Conservation (phyloP, 495 filamentous ascomycete species). For the Tuber indicum region DNA sequence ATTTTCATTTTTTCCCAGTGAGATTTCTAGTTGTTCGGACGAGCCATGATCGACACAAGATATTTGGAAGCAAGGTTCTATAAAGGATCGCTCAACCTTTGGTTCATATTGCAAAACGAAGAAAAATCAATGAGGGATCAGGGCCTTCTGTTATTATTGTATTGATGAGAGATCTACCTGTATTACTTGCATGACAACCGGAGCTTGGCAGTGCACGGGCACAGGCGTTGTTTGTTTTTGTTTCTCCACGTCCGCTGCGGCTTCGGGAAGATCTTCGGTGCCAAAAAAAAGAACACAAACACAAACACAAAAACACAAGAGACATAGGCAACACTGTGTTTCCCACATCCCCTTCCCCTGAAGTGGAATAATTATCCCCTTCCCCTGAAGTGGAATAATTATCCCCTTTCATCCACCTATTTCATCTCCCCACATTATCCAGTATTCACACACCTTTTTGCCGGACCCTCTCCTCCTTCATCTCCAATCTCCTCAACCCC, state of each 20-base stretch:
- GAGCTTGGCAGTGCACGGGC: constrained; percentile 25
- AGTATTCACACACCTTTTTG: not conserved
- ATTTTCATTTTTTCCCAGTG: not conserved
- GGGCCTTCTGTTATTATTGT: not conserved
- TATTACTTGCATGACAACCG: not conserved
- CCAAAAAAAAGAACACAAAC: constrained; percentile 39
- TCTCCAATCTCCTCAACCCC: constrained; percentile 12
- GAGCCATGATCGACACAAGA: not conserved
- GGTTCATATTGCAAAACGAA: constrained; percentile 2
- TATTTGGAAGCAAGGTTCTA: not conserved
- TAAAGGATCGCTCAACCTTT: not conserved
- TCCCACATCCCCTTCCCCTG: not conserved
- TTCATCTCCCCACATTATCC: constrained; percentile 8
- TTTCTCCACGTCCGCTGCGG: constrained; percentile 17
- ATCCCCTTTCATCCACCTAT: constrained; percentile 18
- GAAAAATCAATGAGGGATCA: not conserved
- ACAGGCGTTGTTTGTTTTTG: constrained; percentile 33
- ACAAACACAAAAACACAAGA: constrained; percentile 30
- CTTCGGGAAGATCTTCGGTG: constrained; percentile 13
- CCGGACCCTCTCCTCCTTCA: constrained; percentile 1
- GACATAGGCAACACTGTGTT: not conserved
- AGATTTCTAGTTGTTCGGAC: not conserved
- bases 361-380: constrained; percentile 17
- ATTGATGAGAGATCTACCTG: not conserved
- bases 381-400: constrained; percentile 20